Evolutionary conservation across 345 rosid genomes (phyloP).

Genomic region (Hibiscus syriacus): DNA sequence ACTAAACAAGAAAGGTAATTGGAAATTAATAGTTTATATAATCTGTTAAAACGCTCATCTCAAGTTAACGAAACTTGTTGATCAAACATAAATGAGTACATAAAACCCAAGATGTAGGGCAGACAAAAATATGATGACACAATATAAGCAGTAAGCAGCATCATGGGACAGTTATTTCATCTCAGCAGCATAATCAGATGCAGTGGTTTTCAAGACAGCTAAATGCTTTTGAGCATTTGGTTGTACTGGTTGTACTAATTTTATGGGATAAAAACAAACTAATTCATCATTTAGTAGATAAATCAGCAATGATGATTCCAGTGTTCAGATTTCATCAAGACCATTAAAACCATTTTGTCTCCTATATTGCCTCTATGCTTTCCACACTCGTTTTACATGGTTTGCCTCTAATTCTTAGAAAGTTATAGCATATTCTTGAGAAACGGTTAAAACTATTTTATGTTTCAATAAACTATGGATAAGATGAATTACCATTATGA

Average conservation of each 20-base stretch:
- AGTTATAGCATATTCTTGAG: neutral
- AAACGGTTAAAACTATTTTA: neutral
- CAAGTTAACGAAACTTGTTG: neutral
- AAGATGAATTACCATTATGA: neutral
- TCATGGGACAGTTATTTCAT: neutral
- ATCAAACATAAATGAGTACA: neutral
- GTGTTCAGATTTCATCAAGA: neutral
- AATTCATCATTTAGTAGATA: neutral
- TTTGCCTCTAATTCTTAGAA: neutral
- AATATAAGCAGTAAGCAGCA: neutral
- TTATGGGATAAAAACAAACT: neutral
- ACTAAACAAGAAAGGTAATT: neutral
- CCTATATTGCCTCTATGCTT: neutral
- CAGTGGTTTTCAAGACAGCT: no score
- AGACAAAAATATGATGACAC: neutral
- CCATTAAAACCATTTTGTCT: neutral
- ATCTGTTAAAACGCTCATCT: neutral
- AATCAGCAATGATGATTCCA: neutral
- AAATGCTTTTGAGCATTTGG: neutral
- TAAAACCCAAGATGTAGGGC: neutral
- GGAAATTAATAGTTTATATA: neutral
- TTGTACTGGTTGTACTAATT: neutral
- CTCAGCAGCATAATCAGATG: neutral
- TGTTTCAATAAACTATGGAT: neutral
- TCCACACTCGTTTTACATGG: neutral